Base-by-base conservation (phyloP, 2,329 filamentous ascomycete species). In the Xylaria sp. region DNA sequence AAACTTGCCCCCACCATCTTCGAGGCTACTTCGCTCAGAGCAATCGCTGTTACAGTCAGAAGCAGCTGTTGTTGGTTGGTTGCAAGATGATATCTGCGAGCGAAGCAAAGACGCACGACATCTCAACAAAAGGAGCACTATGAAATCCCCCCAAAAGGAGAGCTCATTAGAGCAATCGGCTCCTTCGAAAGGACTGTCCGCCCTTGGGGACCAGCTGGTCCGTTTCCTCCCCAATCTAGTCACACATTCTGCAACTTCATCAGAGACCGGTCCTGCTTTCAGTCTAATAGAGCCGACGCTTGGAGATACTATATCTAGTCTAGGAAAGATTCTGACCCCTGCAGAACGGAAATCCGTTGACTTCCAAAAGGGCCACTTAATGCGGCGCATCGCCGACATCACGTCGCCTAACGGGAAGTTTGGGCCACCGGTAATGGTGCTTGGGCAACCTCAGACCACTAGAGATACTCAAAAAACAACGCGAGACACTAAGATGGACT, bases 401-500 rank as follows among this genome's bases (percentile, higher is more conserved):
- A 74, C 77, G 6, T 85, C 86, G 0, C 84, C 84, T 10, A 83
- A 81, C 1, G 80, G 80, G 6, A 79, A 73, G n/a, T 89, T 88
- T 65, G 87, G 87, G 0, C 79, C 80, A n/a, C 79, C 78, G 0
- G 71, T 78, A n/a, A 74, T 78, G 15, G 79, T 84, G 4, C 67
- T 85, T 59, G 70, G 71, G 40, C 62, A 72, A 48, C 40, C 69
- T 54, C 46, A 54, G 53, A 36, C 57, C 33, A n/a, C 71, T 56
- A 26, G 70, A 46, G 42, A 69, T 38, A 53, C n/a, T 1, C 59
- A 46, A 53, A 60, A 20, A 56, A 31, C 63, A 48, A 65, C 57
- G 15, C 56, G 23, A 49, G 46, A 48, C 53, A 66, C 58, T 17
- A 65, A 61, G 31, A 4, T 61, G 23, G 65, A 68, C 10, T 59